Evolutionary conservation across 2,329 filamentous ascomycete genomes (phyloP).

Genomic region (Periconia sp.): DNA sequence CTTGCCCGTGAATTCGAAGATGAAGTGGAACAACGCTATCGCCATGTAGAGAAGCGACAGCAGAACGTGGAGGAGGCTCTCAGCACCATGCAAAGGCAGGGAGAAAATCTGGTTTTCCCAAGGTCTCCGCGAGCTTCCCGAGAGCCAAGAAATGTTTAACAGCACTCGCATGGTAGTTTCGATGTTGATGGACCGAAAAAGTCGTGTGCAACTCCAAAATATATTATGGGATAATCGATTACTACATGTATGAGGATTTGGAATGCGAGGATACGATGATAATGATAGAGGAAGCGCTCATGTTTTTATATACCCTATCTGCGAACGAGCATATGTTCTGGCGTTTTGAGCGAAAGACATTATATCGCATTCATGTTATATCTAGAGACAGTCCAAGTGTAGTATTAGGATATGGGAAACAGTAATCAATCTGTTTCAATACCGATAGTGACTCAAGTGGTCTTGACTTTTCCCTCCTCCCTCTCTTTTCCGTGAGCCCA

Average conservation of each 20-base stretch:
- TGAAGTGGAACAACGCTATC: slow-evolving; percentile 57
- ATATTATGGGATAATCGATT: background rate
- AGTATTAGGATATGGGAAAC: background rate
- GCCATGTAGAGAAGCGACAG: slow-evolving; percentile 53
- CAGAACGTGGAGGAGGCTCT: slow-evolving; percentile 53
- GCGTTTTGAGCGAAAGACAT: background rate
- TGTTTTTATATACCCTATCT: slow-evolving; percentile 1
- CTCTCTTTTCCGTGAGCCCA: slow-evolving; percentile 30
- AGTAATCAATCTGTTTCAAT: no score
- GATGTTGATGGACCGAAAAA: no score
- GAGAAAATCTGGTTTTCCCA: slow-evolving; percentile 52
- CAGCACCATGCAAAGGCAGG: slow-evolving; percentile 57
- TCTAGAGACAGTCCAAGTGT: background rate
- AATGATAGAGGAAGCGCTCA: background rate
- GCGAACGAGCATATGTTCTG: background rate
- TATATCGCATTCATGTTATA: background rate
- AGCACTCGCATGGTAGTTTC: no score
- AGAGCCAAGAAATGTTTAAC: slow-evolving; percentile 12
- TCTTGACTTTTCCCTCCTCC: slow-evolving; percentile 12
- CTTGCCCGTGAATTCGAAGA: slow-evolving; percentile 57
- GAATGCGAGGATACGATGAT: background rate
- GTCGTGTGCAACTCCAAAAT: background rate
- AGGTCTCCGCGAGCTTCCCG: slow-evolving; percentile 41
- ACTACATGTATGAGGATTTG: background rate
- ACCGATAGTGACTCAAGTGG: background rate